A percentile compares a stretch with the other conserved stretches of the same genome.
phyloP scores from a whole-genome alignment of 2,329 filamentous ascomycete species.

The Sporothrix brasiliensis region DNA sequence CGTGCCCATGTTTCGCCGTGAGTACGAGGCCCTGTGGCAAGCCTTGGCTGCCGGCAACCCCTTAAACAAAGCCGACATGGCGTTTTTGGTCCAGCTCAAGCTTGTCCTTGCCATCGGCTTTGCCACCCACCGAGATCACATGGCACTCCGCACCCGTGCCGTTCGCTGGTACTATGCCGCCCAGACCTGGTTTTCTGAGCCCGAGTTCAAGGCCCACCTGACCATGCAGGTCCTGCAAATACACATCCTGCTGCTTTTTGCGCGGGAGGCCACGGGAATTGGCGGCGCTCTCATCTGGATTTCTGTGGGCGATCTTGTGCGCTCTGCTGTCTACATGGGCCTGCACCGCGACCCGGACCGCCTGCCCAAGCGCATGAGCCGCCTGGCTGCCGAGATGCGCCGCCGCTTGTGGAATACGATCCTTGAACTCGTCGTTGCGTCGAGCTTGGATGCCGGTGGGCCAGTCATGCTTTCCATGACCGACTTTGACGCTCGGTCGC shows the following conservation, averaged over 20 bases:
- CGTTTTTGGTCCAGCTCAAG: conserved; percentile 56
- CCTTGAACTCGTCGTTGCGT: conserved; percentile 51
- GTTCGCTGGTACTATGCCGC: conserved; percentile 58
- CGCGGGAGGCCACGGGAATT: conserved; percentile 49
- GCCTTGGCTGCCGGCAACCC: conserved; percentile 34
- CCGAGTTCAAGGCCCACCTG: conserved; percentile 54
- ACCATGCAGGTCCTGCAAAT: conserved; percentile 55
- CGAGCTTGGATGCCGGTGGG: conserved; percentile 51
- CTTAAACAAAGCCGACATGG: conserved; percentile 39
- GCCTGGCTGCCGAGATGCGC: conserved; percentile 50
- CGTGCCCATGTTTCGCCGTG: conserved; percentile 57
- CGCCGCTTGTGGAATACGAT: conserved; percentile 58
- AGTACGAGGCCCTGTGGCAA: conserved; percentile 56
- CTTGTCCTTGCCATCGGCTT: conserved; percentile 57
- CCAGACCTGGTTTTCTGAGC: conserved; percentile 51
- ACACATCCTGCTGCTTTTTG: conserved; percentile 55
- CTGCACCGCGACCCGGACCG: conserved; percentile 52
- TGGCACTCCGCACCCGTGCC: conserved; percentile 49
- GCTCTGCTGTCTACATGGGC: conserved; percentile 54
- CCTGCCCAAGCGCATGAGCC: conserved; percentile 43
- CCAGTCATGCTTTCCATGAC: conserved; percentile 49
- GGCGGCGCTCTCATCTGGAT: conserved; percentile 54
- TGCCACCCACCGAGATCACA: conserved; percentile 51
- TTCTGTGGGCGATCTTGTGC: conserved; percentile 48
- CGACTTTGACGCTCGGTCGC: conserved; percentile 54